Base-by-base conservation (phyloP, 2,329 filamentous ascomycete species). In the Penicillium thymicola region DNA sequence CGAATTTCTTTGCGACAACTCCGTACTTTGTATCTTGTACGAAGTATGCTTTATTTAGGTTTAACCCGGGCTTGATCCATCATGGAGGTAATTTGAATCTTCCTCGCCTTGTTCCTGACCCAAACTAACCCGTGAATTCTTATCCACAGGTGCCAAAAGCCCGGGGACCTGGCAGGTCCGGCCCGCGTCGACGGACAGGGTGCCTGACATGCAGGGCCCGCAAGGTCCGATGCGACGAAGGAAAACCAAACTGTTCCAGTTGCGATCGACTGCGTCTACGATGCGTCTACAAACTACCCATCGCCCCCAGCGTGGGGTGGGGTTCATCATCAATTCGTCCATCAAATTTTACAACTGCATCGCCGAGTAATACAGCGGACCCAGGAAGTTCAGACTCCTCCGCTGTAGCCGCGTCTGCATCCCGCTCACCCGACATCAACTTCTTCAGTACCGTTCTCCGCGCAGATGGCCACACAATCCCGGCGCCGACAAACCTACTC, bases 151-250 rank as follows among this genome's bases (percentile, higher is more conserved):
- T 60, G 52, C 67, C 66, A 54, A 64, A 60, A 65, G 68, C 70
- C 54, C 70, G 66, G 55, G 70, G 71, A 54, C 58, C 65, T 50
- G 71, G 71, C 46, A 66, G 71, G 38, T 72, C 71, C 41, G 71
- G 71, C 34, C 71, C 71, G 32, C 71, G 71, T 42, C 64, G 70
- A 43, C 64, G 69, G 46, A 72, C 70, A 11, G 71, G 71, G 25
- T 73, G 71, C 51, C 52, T 72, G 49, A 73, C 71, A 48, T 73
- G 71, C 56, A 63, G 71, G 45, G 64, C 69, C 28, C 70, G 71
- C 48, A 73, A 73, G 56, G 71, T 73, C 27, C 70, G 70, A 47
- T 73, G 71, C 56, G 70, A 72, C 54, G 70, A 74, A 54, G 38
- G 61, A 9, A 73, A 72, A 51, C 71, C 72, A 7, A 63, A 61